A percentile compares a stretch with the other conserved stretches of the same genome.
Evolutionary conservation across 208 protist genomes (phyloP).

Genomic region (Trypanosoma caninum): DNA sequence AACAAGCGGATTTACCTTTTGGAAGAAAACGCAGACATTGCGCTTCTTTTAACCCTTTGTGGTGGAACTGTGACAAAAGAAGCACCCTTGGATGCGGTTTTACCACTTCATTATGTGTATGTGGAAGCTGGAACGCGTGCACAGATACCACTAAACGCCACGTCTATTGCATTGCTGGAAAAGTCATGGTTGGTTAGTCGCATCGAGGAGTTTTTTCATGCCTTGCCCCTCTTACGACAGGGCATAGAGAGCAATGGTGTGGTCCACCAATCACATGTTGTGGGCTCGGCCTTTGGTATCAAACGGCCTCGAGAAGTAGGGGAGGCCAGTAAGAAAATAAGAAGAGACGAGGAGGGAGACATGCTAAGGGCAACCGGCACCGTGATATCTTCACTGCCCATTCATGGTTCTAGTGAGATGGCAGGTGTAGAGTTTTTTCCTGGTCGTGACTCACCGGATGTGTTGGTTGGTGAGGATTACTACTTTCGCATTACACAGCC

Average conservation of each 20-base stretch:
- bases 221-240: neutral
- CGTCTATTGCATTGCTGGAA: slow-evolving; percentile 34
- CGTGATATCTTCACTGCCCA: too few species aligned
- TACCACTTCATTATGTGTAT: slow-evolving; percentile 31
- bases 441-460: neutral
- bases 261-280: neutral
- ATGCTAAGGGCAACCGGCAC: too few species aligned
- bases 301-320: slow-evolving; percentile 2
- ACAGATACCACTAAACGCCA: slow-evolving; percentile 14
- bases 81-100: neutral
- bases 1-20: slow-evolving; percentile 19
- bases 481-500: slow-evolving; percentile 34
- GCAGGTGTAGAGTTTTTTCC: neutral
- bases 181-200: slow-evolving; percentile 31
- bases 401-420: too few species aligned
- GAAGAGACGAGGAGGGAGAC: neutral
- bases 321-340: neutral
- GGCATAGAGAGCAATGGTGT: too few species aligned
- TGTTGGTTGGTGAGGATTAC: slow-evolving; percentile 58
- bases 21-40: slow-evolving; percentile 1
- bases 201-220: slow-evolving; percentile 9
- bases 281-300: neutral
- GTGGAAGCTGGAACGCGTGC: slow-evolving; percentile 20
- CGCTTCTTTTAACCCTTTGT: slow-evolving; percentile 10
- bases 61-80: slow-evolving; percentile 8